Percentiles rank a stretch among this genome's conserved stretches.
These are phyloP conservation scores for Azolla pinnata DNA, from an alignment of 75 land plant species.

Conservation along the genomic window DNA sequence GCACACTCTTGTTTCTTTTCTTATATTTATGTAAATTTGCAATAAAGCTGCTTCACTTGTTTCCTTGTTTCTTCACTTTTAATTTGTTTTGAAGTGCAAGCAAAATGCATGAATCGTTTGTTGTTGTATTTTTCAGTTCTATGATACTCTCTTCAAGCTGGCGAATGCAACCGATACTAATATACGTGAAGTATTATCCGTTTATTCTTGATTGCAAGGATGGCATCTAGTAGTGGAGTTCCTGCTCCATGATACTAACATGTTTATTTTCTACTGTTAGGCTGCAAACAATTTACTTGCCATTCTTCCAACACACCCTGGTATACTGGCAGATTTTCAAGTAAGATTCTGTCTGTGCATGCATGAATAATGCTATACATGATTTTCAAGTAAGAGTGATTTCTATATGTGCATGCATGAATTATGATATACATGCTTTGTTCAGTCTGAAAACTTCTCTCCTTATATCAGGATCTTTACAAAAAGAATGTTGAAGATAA, in stretches of 20 bases:
- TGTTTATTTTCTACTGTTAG: constrained; percentile 6
- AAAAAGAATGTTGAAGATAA: constrained; percentile 9
- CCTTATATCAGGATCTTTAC: constrained; percentile 9
- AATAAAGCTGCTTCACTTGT: no score
- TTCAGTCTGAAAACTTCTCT: background rate
- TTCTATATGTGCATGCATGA: background rate
- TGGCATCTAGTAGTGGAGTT: background rate
- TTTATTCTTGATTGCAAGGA: background rate
- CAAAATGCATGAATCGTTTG: no score
- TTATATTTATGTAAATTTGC: background rate
- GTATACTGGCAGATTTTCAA: constrained; percentile 18
- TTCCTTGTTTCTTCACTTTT: no score
- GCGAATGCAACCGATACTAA: constrained; percentile 10
- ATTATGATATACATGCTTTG: background rate
- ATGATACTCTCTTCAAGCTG: constrained; percentile 18
- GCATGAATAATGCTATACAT: background rate
- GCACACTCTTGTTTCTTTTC: background rate
- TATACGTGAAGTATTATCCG: constrained; percentile 13
- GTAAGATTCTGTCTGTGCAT: constrained; percentile 3
- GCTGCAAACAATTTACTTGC: constrained; percentile 21
- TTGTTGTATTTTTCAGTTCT: constrained; percentile 13
- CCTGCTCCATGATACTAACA: background rate
- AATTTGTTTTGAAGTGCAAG: no score
- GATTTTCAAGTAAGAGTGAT: background rate
- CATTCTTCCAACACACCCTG: constrained; percentile 28